phyloP scores from a whole-genome alignment of 2,329 filamentous ascomycete species.

The Claviceps quebecensis region DNA sequence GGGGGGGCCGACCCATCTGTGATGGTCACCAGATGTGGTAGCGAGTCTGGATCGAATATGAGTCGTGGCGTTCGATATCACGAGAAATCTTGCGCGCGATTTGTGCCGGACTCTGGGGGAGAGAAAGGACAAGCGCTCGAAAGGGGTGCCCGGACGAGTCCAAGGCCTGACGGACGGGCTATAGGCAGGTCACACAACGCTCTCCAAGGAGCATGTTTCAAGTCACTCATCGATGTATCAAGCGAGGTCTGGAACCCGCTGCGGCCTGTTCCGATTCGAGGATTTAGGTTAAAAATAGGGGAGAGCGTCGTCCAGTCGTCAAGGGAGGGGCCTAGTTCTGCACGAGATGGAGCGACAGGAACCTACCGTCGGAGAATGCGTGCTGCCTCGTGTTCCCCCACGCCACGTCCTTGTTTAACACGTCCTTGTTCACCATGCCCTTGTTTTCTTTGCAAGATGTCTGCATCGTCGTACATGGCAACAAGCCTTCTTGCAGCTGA shows the following conservation, averaged over 20 bases:
- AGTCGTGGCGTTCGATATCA: too few relatives aligned
- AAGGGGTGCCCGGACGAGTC: not conserved
- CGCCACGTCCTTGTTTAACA: not conserved
- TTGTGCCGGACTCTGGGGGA: too few relatives aligned
- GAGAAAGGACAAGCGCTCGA: too few relatives aligned
- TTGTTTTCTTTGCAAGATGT: not conserved
- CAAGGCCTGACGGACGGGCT: not conserved
- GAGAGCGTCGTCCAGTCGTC: not conserved
- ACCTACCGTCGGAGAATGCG: not conserved
- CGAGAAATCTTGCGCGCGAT: too few relatives aligned
- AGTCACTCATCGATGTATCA: not conserved
- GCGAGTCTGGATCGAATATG: too few relatives aligned
- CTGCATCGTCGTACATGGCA: not conserved
- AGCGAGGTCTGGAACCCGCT: not conserved
- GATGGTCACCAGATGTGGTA: too few relatives aligned
- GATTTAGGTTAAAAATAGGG: not conserved
- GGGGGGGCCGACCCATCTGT: too few relatives aligned
- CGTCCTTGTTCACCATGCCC: not conserved
- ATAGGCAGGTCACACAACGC: not conserved
- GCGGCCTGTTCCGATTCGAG: not conserved
- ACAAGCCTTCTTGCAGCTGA: not conserved
- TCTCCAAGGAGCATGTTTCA: not conserved
- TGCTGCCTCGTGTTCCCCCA: not conserved
- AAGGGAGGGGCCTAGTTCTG: not conserved
- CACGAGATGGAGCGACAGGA: not conserved